Base-by-base conservation (phyloP, 768 basidiomycete species). In the Roridomyces roridus region DNA sequence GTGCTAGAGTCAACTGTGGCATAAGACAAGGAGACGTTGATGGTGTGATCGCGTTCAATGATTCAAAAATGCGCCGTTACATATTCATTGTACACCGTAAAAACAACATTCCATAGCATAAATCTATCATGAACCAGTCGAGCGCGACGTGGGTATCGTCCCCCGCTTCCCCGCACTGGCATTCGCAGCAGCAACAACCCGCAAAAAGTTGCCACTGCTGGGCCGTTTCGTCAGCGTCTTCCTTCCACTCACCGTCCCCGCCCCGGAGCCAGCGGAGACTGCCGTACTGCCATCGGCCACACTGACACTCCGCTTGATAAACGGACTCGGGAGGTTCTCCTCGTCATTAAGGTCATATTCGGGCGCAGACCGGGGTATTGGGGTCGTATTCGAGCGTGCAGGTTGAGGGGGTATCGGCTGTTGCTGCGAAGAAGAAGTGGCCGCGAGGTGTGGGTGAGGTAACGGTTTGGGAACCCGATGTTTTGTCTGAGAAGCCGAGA, bases 321-420 rank as follows among this genome's bases (percentile, higher is more conserved):
- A 94, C 6, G 92, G 92, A 67, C 89, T 91, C 0, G 92, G 92
- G 0, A 94, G 78, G 68, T 92, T 93, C 69, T 92, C 91, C 67
- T 92, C 92, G 67, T 94, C 91, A 0, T 78, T 77, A 10, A 88
- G 64, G 68, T 92, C 86, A 64, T 92, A 94, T 55, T 80, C 74
- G 4, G 85, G 76, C 4, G 80, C 60, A 7, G 69, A 64, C 25
- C 64, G 66, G 1, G 72, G 64, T 21, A 69, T 53, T 10, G 74
- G 70, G 25, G 70, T 50, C 20, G 69, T 63, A 46, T 12, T 57
- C 57, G 52, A 65, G 59, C 46, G 62, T 57, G 46, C 51, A 23
- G 49, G 47, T 53, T 43, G 54, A 2, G 51, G 54, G 3, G 62
- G 46, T 46, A 55, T 42, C 26, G 63, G 57, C 36, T 61, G 55